These are phyloP conservation scores for Thraustochytrium striatum DNA, from an alignment of 352 stramenopile species.

Conservation along the genomic window DNA sequence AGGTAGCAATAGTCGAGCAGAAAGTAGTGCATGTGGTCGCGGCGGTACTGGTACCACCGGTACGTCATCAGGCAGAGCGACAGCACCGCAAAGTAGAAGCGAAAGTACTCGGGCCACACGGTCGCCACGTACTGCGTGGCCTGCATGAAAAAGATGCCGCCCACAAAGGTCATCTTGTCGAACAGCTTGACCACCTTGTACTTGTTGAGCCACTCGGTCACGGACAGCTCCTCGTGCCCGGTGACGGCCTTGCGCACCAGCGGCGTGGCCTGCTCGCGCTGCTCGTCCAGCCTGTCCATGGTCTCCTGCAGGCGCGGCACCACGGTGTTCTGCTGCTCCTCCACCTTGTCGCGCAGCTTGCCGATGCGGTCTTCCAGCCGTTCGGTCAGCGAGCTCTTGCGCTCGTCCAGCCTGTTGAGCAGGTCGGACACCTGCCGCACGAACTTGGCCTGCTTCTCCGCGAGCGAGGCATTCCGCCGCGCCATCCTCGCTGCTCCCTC, in stretches of 20 bases:
- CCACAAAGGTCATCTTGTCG: slow-evolving; percentile 46
- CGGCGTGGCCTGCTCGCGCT: slow-evolving; percentile 4
- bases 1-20: slow-evolving; percentile 51
- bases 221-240: neutral
- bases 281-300: slow-evolving; percentile 4
- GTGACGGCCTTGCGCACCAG: slow-evolving; percentile 13
- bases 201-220: slow-evolving; percentile 46
- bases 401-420: slow-evolving; percentile 11
- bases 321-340: slow-evolving; percentile 37
- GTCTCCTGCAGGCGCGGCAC: neutral
- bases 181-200: slow-evolving; percentile 46
- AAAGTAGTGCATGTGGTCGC: slow-evolving; percentile 44
- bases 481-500: no score
- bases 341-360: slow-evolving; percentile 26
- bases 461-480: no score
- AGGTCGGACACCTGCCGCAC: slow-evolving; percentile 35
- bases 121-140: slow-evolving; percentile 19
- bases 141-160: slow-evolving; percentile 27
- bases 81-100: slow-evolving; percentile 25
- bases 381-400: neutral
- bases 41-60: slow-evolving; percentile 32
- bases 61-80: neutral
- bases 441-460: slow-evolving; percentile 31
- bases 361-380: neutral
- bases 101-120: slow-evolving; percentile 33